phyloP scores from a whole-genome alignment of 768 basidiomycete species.

The Boletellus sp. region DNA sequence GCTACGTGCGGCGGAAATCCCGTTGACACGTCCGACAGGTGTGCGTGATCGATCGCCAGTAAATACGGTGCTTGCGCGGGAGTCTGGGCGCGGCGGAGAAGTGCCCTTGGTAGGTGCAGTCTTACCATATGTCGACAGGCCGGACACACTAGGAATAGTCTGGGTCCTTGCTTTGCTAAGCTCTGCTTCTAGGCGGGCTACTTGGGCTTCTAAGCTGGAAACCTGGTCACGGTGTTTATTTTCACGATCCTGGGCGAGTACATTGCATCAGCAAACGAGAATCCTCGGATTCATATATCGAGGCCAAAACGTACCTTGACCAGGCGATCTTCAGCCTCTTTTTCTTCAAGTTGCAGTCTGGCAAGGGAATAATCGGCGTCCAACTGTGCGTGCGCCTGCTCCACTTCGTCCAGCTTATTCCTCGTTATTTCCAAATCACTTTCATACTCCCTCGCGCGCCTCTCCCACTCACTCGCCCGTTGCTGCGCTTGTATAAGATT shows the following conservation, averaged over 20 bases:
- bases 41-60: constrained; percentile 48
- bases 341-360: constrained; percentile 72
- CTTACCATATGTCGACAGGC: constrained; percentile 42
- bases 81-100: constrained; percentile 64
- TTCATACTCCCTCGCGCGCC: constrained; percentile 68
- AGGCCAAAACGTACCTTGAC: constrained; percentile 46
- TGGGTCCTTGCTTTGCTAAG: constrained; percentile 45
- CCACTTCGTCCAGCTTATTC: constrained; percentile 62
- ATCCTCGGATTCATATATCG: neutral
- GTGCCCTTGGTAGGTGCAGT: constrained; percentile 28
- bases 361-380: constrained; percentile 67
- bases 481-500: constrained; percentile 70
- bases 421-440: constrained; percentile 55
- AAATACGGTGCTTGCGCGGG: constrained; percentile 65
- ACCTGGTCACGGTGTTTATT: constrained; percentile 66
- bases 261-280: constrained; percentile 1
- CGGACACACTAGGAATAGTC: constrained; percentile 26
- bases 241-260: constrained; percentile 58
- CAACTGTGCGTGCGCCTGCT: constrained; percentile 60
- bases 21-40: constrained; percentile 42
- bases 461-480: constrained; percentile 79
- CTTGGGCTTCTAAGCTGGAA: constrained; percentile 55
- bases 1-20: constrained; percentile 30
- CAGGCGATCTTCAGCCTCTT: constrained; percentile 66
- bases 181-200: constrained; percentile 55